phyloP scores from a whole-genome alignment of 768 basidiomycete species.

The Boletus patriciae region DNA sequence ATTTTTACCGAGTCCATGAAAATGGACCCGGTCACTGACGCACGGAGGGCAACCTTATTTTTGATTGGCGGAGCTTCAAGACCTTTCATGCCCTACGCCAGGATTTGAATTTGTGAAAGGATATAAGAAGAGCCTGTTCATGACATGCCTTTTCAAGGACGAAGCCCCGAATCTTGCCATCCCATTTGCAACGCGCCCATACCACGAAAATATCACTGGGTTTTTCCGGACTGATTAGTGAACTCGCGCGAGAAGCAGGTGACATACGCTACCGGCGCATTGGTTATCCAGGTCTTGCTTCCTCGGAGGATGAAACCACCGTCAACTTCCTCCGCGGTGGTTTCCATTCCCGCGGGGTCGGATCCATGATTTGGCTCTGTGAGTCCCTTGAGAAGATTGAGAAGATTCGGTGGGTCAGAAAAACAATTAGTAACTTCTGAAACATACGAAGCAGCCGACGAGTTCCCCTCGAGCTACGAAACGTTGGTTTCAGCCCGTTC shows the following conservation, averaged over 20 bases:
- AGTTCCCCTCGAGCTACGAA: slow-evolving; percentile 75
- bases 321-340: slow-evolving; percentile 78
- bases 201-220: slow-evolving; percentile 83
- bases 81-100: slow-evolving; percentile 71
- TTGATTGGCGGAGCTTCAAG: slow-evolving; percentile 85
- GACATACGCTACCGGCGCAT: slow-evolving; percentile 84
- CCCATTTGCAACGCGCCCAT: slow-evolving; percentile 97
- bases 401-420: neutral
- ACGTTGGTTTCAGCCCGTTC: slow-evolving; percentile 7
- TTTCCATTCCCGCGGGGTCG: slow-evolving; percentile 98
- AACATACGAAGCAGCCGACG: slow-evolving; percentile 86
- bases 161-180: slow-evolving; percentile 86
- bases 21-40: slow-evolving; percentile 79
- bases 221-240: slow-evolving; percentile 11
- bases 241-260: neutral
- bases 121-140: neutral
- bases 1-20: slow-evolving; percentile 91
- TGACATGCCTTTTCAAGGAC: slow-evolving; percentile 76
- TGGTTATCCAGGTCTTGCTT: slow-evolving; percentile 97
- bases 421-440: neutral
- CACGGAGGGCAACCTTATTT: slow-evolving; percentile 90
- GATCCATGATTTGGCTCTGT: slow-evolving; percentile 98
- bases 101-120: neutral
- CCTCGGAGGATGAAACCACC: slow-evolving; percentile 87
- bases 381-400: slow-evolving; percentile 60